These are phyloP conservation scores for Mycena floridula DNA, from an alignment of 768 basidiomycete genomes.

Conservation along the genomic window DNA sequence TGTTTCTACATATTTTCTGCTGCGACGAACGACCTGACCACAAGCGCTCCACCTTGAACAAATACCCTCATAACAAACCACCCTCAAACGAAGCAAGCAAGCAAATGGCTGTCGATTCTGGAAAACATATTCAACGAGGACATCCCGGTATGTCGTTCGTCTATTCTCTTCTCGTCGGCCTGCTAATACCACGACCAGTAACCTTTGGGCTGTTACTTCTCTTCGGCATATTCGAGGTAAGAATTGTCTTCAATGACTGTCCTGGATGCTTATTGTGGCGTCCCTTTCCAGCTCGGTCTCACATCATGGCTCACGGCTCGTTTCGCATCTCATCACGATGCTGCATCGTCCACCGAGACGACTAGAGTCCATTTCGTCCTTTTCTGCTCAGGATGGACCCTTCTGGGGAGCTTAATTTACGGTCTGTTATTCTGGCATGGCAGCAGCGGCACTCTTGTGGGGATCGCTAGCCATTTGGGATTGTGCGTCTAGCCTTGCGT, in stretches of 20 bases:
- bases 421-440: constrained; percentile 48
- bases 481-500: constrained; percentile 40
- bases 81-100: too few species aligned
- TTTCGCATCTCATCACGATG: constrained; percentile 54
- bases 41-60: too few species aligned
- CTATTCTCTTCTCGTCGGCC: neutral
- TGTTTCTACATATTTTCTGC: too few species aligned
- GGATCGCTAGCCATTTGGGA: constrained; percentile 54
- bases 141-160: neutral
- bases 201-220: neutral
- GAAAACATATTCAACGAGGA: neutral
- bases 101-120: too few species aligned
- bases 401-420: constrained; percentile 46
- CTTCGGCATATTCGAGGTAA: neutral
- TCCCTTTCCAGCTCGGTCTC: constrained; percentile 36
- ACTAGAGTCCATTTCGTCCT: constrained; percentile 63
- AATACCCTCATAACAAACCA: too few species aligned
- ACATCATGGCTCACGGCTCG: constrained; percentile 65
- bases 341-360: constrained; percentile 38
- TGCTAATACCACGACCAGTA: neutral
- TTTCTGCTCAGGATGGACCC: constrained; percentile 69
- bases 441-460: constrained; percentile 46
- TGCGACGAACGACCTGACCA: too few species aligned
- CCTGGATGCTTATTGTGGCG: neutral
- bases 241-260: neutral